Evolutionary conservation across 768 basidiomycete species (phyloP).

Genomic region (Phanerodontia chrysosporium): DNA sequence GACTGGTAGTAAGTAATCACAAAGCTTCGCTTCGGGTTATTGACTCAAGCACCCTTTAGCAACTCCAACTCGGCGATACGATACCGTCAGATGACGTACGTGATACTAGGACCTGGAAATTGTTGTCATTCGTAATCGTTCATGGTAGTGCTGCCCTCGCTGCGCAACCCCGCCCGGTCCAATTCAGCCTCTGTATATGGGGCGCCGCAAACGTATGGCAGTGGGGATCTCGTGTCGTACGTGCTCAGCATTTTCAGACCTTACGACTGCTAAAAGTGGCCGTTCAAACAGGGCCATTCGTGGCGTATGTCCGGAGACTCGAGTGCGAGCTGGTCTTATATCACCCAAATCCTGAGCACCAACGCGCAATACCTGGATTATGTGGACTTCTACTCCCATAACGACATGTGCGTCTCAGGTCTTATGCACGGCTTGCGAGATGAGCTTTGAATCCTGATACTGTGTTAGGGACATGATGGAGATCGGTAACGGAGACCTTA

Average conservation of each 20-base stretch:
- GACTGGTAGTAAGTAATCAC: conserved; percentile 45
- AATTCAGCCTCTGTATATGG: conserved; percentile 52
- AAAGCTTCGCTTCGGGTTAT: not conserved
- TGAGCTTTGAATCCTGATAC: not conserved
- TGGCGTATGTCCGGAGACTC: conserved; percentile 52
- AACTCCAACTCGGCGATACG: conserved; percentile 56
- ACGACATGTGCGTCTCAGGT: conserved; percentile 39
- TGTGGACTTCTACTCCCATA: conserved; percentile 45
- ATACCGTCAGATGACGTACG: conserved; percentile 53
- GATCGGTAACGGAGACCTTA: conserved; percentile 57
- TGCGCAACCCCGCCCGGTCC: conserved; percentile 39
- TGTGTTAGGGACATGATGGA: conserved; percentile 44
- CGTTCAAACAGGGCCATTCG: conserved; percentile 38
- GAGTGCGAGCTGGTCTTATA: conserved; percentile 45
- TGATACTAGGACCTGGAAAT: not conserved
- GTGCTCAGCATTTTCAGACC: conserved; percentile 2
- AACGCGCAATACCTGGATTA: conserved; percentile 39
- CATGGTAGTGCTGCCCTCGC: conserved; percentile 41
- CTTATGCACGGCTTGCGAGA: not conserved
- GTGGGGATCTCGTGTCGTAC: conserved; percentile 53
- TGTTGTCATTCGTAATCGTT: not conserved
- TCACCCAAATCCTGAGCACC: conserved; percentile 39
- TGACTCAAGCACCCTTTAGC: conserved; percentile 23
- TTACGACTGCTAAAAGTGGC: not conserved
- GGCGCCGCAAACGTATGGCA: conserved; percentile 51